Evolutionary conservation across 805 yeast genomes (phyloP).

Genomic region (Debaryomyces hansenii): DNA sequence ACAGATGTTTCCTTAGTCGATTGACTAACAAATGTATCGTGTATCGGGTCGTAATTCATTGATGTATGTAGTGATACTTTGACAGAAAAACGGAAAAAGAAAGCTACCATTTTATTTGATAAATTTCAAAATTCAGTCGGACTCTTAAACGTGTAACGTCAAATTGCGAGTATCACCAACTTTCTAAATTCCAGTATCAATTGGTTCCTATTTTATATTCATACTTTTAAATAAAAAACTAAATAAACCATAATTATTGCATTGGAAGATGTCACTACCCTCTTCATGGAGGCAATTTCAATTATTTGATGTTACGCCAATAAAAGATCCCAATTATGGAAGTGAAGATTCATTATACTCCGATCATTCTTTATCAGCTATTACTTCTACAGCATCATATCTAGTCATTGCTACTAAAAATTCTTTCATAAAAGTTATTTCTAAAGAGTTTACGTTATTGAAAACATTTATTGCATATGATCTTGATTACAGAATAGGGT

Average conservation of each 20-base stretch:
- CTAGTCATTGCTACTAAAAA: slow-evolving; percentile 61
- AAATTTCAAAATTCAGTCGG: not conserved
- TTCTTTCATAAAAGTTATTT: slow-evolving; percentile 56
- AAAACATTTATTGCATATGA: slow-evolving; percentile 65
- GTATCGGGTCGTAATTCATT: slow-evolving; percentile 47
- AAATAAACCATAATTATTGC: not conserved
- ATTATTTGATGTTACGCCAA: slow-evolving; percentile 80
- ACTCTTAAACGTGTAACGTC: not conserved
- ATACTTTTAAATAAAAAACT: not conserved
- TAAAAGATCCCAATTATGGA: slow-evolving; percentile 76
- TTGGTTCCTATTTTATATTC: not conserved
- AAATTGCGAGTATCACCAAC: not conserved
- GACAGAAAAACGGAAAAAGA: not conserved
- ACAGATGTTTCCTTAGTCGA: not conserved
- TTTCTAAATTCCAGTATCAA: not conserved
- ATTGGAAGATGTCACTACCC: slow-evolving; percentile 5
- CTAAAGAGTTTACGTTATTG: slow-evolving; percentile 45
- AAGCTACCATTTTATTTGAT: not conserved
- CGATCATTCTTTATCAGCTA: slow-evolving; percentile 68
- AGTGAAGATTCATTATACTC: slow-evolving; percentile 69
- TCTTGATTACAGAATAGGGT: slow-evolving; percentile 61
- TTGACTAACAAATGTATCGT: slow-evolving; percentile 29
- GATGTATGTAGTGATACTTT: not conserved
- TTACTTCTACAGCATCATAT: slow-evolving; percentile 55
- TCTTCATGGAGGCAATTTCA: slow-evolving; percentile 75